Percentiles rank a stretch among this genome's conserved stretches.
Evolutionary conservation across 805 yeast genomes (phyloP).

Genomic region (Komagataella ulmi): DNA sequence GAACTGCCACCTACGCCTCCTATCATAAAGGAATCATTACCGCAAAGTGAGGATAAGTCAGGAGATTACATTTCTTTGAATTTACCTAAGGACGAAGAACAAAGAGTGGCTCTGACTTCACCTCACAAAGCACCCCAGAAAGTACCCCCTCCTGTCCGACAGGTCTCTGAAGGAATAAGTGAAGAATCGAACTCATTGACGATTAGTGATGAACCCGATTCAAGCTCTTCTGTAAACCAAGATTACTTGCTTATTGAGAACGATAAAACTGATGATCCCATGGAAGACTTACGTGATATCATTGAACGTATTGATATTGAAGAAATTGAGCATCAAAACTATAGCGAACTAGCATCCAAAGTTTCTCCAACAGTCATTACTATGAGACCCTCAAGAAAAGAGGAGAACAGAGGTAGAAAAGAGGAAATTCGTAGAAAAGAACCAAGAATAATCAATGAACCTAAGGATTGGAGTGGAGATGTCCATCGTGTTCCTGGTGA

Average conservation of each 20-base stretch:
- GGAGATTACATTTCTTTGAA: neutral
- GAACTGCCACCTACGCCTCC: neutral
- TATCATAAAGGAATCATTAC: neutral
- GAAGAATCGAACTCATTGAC: neutral
- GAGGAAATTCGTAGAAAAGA: neutral
- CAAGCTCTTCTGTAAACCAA: neutral
- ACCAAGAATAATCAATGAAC: neutral
- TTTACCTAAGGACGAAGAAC: neutral
- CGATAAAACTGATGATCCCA: neutral
- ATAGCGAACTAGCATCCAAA: neutral
- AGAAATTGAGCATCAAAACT: neutral
- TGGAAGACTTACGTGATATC: neutral
- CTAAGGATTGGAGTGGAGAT: neutral
- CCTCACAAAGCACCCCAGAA: neutral
- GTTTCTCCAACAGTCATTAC: neutral
- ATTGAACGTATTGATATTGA: neutral
- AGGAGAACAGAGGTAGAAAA: neutral
- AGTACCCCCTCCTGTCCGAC: neutral
- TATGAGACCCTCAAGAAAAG: neutral
- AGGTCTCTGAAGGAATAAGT: neutral
- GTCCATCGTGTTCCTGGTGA: neutral
- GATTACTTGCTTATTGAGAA: neutral
- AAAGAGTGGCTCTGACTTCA: neutral
- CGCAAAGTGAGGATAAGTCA: neutral
- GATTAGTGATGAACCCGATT: neutral